Conservation (phyloP, 176 grass and related monocot species). For the Triticum timopheevii region DNA sequence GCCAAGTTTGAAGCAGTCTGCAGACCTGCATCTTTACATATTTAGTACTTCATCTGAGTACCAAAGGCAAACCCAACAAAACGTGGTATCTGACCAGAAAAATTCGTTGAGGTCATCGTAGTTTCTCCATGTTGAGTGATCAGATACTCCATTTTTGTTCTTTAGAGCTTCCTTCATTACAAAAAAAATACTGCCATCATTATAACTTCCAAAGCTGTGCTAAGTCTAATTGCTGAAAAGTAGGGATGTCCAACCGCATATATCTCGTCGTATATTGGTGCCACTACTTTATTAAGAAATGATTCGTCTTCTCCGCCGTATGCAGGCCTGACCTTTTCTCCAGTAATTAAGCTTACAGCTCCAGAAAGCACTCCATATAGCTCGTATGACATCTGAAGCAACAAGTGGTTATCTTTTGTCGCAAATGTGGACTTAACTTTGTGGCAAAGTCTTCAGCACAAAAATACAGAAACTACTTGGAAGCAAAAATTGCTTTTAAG, state of each 20-base stretch:
- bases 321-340: constrained; percentile 76
- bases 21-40: constrained; percentile 54
- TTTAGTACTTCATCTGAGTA: constrained; percentile 24
- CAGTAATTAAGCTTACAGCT: constrained; percentile 86
- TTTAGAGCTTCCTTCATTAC: constrained; percentile 84
- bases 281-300: constrained; percentile 82
- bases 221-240: constrained; percentile 30
- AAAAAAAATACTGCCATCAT: constrained; percentile 29
- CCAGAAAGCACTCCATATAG: constrained; percentile 91
- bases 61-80: constrained; percentile 15
- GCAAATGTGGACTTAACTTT: constrained; percentile 2
- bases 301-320: constrained; percentile 78
- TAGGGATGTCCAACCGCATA: constrained; percentile 48
- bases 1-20: constrained; percentile 92
- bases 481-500: constrained; percentile 2
- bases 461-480: background rate
- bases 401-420: constrained; percentile 24
- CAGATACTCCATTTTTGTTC: constrained; percentile 73
- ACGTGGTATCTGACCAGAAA: constrained; percentile 70
- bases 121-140: constrained; percentile 98
- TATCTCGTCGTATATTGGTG: constrained; percentile 78
- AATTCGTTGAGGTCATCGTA: constrained; percentile 98
- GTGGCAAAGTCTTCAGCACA: background rate
- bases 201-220: constrained; percentile 30
- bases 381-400: constrained; percentile 97